Base-by-base conservation (phyloP, 768 basidiomycete genomes). In the Serendipita sp. region DNA sequence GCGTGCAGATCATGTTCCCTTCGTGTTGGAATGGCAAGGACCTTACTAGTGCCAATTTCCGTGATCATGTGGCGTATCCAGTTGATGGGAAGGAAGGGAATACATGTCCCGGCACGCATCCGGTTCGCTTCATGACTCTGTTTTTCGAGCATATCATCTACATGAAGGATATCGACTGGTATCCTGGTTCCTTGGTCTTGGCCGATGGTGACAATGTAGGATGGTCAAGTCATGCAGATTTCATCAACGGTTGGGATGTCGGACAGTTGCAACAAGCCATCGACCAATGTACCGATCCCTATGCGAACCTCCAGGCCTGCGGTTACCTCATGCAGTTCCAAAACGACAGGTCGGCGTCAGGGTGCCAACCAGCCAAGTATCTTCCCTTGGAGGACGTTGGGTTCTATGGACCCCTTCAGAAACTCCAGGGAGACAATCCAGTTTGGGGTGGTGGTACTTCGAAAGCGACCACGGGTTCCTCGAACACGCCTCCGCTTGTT, bases 1-100 rank as follows among this genome's bases (percentile, higher is more conserved):
- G 56, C 16, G 56, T 60, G 30, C 74, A 74, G 63, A 56, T 74
- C 0, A 71, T 74, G 65, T 73, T 76, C 71, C 73, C 71, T 23
- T 65, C 67, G 34, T 76, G 74, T 72, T 77, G 76, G 77, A 73
- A 78, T 65, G 77, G 77, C 35, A 66, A 69, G 60, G 73, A 77
- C 68, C 67, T 76, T 35, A 74, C 77, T 68, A 73, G 72, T n/a
- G 10, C 71, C 0, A 74, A 77, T 67, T 75, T 76, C 70, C 73
- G 73, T 68, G 72, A 72, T 7, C 77, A 78, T 70, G 72, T 77
- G 69, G 73, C 75, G 11, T 60, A 60, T 36, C 56, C 56, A 8
- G 56, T 60, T 8, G 56, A 60, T 36, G 56, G 56, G 1, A 60
- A 60, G 35, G 56, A 60, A 32, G 56, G 56, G 10, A 32, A 60